These are phyloP conservation scores for Macrocystidia cucumis DNA, from an alignment of 1,284 basidiomycete genomes.

Conservation along the genomic window DNA sequence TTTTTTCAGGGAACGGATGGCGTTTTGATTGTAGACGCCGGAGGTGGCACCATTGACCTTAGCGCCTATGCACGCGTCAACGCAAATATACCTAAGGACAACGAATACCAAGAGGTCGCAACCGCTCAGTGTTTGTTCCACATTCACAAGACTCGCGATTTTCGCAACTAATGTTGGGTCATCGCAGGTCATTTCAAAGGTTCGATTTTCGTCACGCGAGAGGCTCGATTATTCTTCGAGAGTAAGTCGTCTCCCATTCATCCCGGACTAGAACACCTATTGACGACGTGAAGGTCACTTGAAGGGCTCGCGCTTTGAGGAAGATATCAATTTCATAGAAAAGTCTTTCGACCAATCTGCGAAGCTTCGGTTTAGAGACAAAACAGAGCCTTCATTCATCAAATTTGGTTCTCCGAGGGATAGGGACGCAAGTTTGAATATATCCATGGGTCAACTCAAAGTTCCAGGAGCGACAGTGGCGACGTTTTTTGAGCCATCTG, in stretches of 20 bases:
- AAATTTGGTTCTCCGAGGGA: constrained; percentile 41
- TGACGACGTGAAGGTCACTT: constrained; percentile 13
- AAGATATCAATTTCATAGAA: constrained; percentile 34
- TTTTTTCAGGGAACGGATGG: constrained; percentile 27
- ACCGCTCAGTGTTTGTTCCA: constrained; percentile 18
- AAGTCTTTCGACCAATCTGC: constrained; percentile 43
- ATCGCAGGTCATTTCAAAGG: constrained; percentile 11
- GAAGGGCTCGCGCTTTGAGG: constrained; percentile 18
- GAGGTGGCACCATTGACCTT: constrained; percentile 49
- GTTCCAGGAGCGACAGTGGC: constrained; percentile 29
- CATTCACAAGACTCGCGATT: constrained; percentile 13
- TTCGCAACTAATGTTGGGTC: constrained; percentile 8
- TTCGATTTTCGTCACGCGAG: constrained; percentile 26
- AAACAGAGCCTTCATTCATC: constrained; percentile 35
- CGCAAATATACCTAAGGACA: constrained; percentile 7
- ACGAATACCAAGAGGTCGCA: constrained; percentile 10
- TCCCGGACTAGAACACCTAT: not conserved
- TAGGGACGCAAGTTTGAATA: constrained; percentile 29
- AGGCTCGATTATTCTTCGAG: constrained; percentile 23
- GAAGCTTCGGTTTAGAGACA: constrained; percentile 36
- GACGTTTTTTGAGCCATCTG: constrained; percentile 31
- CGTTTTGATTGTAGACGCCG: constrained; percentile 48
- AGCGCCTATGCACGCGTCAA: constrained; percentile 29
- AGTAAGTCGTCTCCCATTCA: constrained; percentile 24
- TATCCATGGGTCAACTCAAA: constrained; percentile 28